Evolutionary conservation across 441 rosid genomes (phyloP), one percentile per base, ranked within the genome.

Genomic region (Rhodomyrtus psidioides): DNA sequence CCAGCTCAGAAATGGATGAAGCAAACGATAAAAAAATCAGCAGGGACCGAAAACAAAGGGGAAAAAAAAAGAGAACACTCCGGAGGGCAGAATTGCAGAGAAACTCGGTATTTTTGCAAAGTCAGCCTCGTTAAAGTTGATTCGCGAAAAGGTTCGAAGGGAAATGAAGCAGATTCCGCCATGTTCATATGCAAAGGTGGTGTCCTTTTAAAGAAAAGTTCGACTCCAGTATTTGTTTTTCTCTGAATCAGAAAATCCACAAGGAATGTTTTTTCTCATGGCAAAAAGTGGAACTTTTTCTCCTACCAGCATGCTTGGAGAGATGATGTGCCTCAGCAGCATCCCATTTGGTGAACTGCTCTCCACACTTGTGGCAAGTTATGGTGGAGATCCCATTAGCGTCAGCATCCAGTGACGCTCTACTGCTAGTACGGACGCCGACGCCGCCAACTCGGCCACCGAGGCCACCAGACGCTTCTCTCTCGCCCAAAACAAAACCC

Each of bases 291-390:
- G 2, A 26, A 13, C 53, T 17, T 30, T 54, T 82, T 60, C 60
- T 83, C 86, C 89, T 89, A 97, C 99, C 97, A 84, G 99, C 99
- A 90, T 97, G 99, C 89, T 95, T 97, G 53, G 98, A 96, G 86
- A 97, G 96, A 92, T 96, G 97, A 88, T 97, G 99, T 28, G 94
- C 92, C 92, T 97, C 98, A 82, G 99, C 98, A 87, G 95, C 97
- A 86, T 96, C 98, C 92, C 94, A 92, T 92, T 95, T 97, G 87
- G 82, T 93, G 86, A 97, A 97, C 84, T 93, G 97, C 87, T 97
- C 96, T 62, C 98, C 99, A 88, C 99, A 97, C 91, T 97, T 97
- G 85, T 97, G 99, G 88, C 99, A 97, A 89, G 95, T 94, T 76
- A 96, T 89, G 85, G 91, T 86, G 86, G 92, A 56, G 27, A 81